Evolutionary conservation across 129 eudicot genomes (phyloP).

Genomic region (Escallonia rubra): DNA sequence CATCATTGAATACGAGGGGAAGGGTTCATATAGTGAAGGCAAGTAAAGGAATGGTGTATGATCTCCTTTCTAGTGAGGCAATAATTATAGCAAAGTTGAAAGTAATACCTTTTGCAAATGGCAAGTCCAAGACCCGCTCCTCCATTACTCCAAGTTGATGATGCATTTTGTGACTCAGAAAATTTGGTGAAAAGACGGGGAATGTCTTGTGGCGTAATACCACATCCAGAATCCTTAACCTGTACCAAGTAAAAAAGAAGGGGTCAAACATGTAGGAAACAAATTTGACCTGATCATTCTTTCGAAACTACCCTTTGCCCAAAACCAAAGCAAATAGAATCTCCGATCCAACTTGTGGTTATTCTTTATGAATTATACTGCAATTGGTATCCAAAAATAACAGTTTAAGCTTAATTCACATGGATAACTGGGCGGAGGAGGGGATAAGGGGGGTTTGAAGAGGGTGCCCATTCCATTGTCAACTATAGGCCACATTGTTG

Average conservation of each 20-base stretch:
- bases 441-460: neutral
- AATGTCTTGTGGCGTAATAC: constrained; percentile 36
- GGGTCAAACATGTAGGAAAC: neutral
- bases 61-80: neutral
- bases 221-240: constrained; percentile 60
- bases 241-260: constrained; percentile 3
- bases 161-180: constrained; percentile 32
- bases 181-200: constrained; percentile 43
- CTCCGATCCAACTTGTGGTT: too few species aligned
- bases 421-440: neutral
- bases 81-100: too few species aligned
- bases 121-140: constrained; percentile 55
- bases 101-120: constrained; percentile 43
- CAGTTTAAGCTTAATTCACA: too few species aligned
- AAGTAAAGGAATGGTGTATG: too few species aligned
- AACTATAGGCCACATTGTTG: too few species aligned
- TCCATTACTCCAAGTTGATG: constrained; percentile 18
- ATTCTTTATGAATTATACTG: too few species aligned
- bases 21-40: neutral
- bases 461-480: too few species aligned
- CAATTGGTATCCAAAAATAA: too few species aligned
- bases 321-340: too few species aligned
- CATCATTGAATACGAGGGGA: constrained; percentile 1
- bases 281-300: too few species aligned
- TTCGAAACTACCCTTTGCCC: too few species aligned